These are phyloP conservation scores for Kwoniella heveanensis DNA, from an alignment of 768 basidiomycete genomes.

Conservation along the genomic window DNA sequence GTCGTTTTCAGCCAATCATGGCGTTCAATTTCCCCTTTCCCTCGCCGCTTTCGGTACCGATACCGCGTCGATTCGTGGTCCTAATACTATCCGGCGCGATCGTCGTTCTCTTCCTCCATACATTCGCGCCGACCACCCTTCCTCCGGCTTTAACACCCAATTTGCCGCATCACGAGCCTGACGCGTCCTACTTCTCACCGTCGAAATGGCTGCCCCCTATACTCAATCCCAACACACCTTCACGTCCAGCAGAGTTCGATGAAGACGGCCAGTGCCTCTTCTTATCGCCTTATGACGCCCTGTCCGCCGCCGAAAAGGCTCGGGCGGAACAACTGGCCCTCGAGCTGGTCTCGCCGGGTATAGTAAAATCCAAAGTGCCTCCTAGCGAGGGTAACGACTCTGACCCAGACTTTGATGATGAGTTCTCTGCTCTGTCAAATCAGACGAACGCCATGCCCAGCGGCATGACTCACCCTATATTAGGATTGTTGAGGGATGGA, in stretches of 20 bases:
- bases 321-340: slow-evolving; percentile 46
- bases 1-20: slow-evolving; percentile 14
- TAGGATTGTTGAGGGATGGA: slow-evolving; percentile 78
- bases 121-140: slow-evolving; percentile 43
- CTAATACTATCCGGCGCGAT: slow-evolving; percentile 34
- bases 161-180: slow-evolving; percentile 36
- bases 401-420: slow-evolving; percentile 40
- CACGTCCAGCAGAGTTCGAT: slow-evolving; percentile 50
- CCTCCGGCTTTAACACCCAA: slow-evolving; percentile 38
- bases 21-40: slow-evolving; percentile 35
- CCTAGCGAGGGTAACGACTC: slow-evolving; percentile 23
- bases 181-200: slow-evolving; percentile 45
- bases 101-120: slow-evolving; percentile 48
- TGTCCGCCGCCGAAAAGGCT: slow-evolving; percentile 43
- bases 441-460: slow-evolving; percentile 21
- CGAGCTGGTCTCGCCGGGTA: slow-evolving; percentile 46
- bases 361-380: slow-evolving; percentile 35
- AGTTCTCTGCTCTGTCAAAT: slow-evolving; percentile 25
- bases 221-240: slow-evolving; percentile 37
- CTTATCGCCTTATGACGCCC: slow-evolving; percentile 51
- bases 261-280: slow-evolving; percentile 55
- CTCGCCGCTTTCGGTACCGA: slow-evolving; percentile 29
- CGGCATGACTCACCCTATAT: slow-evolving; percentile 68
- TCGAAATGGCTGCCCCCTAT: slow-evolving; percentile 54
- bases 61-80: slow-evolving; percentile 50